A percentile compares a stretch with the other conserved stretches of the same genome.
These are phyloP conservation scores for Oryza coarctata DNA, from an alignment of 176 grass and related monocot genomes.

Conservation along the genomic window DNA sequence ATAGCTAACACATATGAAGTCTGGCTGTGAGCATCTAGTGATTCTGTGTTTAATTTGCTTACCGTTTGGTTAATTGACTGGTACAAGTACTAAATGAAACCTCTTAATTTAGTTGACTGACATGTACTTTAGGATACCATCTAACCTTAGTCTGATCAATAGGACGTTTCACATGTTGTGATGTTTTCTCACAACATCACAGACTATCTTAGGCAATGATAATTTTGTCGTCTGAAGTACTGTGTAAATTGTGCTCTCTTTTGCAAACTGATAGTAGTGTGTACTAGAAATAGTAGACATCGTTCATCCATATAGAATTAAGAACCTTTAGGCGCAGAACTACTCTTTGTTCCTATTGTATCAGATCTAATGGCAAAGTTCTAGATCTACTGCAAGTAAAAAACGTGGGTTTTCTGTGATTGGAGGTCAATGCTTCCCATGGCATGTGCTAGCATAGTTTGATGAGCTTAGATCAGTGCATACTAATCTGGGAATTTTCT, in stretches of 20 bases:
- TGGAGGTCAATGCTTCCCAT: neutral
- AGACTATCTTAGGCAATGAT: neutral
- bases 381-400: neutral
- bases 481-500: neutral
- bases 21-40: neutral
- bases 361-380: neutral
- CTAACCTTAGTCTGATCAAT: neutral
- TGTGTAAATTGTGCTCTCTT: neutral
- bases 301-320: neutral
- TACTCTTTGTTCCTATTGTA: neutral
- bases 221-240: conserved; percentile 2
- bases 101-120: neutral
- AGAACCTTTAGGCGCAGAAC: neutral
- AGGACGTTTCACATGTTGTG: too few relatives aligned
- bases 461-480: neutral
- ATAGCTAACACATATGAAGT: conserved; percentile 1
- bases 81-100: neutral
- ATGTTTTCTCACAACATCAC: too few relatives aligned
- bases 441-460: neutral
- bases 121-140: neutral
- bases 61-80: neutral
- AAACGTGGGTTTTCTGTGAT: conserved; percentile 13
- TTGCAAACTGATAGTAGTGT: neutral
- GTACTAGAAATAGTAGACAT: neutral
- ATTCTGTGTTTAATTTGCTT: conserved; percentile 3